phyloP scores from a whole-genome alignment of 2,329 filamentous ascomycete genomes.

The Ascochyta lentis region DNA sequence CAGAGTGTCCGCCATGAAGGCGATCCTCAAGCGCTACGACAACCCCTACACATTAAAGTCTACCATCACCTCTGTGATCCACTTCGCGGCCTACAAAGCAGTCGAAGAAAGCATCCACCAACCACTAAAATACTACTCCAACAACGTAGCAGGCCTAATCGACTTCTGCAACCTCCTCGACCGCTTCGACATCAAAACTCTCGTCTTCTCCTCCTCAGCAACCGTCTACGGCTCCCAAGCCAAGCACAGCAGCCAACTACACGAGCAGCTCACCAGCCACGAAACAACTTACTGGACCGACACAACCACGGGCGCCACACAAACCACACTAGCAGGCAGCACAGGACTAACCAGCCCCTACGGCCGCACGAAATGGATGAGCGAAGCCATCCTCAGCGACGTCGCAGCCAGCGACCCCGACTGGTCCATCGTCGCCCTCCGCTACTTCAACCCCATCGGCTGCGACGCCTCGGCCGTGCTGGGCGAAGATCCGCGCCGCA shows the following conservation, averaged over 20 bases:
- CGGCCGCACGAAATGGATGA: conserved; percentile 68
- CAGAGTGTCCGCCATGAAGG: conserved; percentile 10
- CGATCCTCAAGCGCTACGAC: conserved; percentile 11
- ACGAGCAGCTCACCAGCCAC: too few species aligned
- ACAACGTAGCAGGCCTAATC: conserved; percentile 67
- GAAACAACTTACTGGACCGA: too few species aligned
- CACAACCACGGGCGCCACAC: too few species aligned
- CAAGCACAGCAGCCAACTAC: too few species aligned
- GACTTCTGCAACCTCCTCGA: conserved; percentile 62
- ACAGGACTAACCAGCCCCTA: conserved; percentile 60
- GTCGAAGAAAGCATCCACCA: conserved; percentile 64
- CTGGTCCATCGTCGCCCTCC: conserved; percentile 65
- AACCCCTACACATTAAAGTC: conserved; percentile 27
- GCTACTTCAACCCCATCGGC: conserved; percentile 68
- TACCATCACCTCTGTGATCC: conserved; percentile 65
- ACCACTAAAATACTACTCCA: conserved; percentile 68
- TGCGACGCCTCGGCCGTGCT: conserved; percentile 69
- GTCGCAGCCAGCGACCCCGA: conserved; percentile 63
- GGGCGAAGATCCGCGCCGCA: conserved; percentile 68
- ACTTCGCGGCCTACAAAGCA: conserved; percentile 70
- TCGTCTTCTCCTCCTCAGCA: conserved; percentile 64
- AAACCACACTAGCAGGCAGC: too few species aligned
- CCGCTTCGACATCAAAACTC: conserved; percentile 64
- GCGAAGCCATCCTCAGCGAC: conserved; percentile 68
- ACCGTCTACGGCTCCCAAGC: too few species aligned